Base-by-base conservation (phyloP, 108 stramenopile genomes). In the Conticribra weissflogii region DNA sequence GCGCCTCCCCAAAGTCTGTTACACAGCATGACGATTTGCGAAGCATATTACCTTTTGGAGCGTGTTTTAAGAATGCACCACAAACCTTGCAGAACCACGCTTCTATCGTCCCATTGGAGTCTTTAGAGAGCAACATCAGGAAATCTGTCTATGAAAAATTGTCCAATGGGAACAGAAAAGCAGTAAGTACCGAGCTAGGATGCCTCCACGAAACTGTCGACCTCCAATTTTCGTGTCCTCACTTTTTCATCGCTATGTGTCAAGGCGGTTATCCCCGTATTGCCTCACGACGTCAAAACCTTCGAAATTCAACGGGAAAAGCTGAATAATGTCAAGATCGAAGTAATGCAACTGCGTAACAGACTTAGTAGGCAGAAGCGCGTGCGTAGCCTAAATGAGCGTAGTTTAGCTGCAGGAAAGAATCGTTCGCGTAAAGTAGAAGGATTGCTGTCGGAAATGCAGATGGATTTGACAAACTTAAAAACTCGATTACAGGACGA, bases 361-460 rank as follows among this genome's bases (percentile, higher is more conserved):
- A 51, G 79, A 47, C 68, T 94, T 19, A 49, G 75, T 3, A 72
- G 93, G 44, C 93, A 94, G 53, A 84, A 88, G 52, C 81, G 87
- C 23, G 73, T 91, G 54, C 81, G 93, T 14, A 41, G 73, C 32
- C 52, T 88, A 57, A 94, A 94, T 54, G 87, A 91, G 58, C 76
- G 72, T 45, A 87, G 85, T 28, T 69, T 74, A 14, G 47, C 28
- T 7, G 74, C 85, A 4, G 71, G 83, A 0, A 64, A 74, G 27
- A 86, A 88, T 45, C 83, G 89, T 15, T 61, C 84, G 27, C 46
- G 62, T 9, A 84, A 84, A 57, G 85, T 83, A 1, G 87, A 91
- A 52, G 72, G 57, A 44, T 66, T 94, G 3, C 82, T 94, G n/a
- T 30, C 76, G 17, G 90, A 94, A 56, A 91, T 94, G 93, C 73